phyloP scores from a whole-genome alignment of 176 grass and related monocot genomes.

The Carex scoparia region DNA sequence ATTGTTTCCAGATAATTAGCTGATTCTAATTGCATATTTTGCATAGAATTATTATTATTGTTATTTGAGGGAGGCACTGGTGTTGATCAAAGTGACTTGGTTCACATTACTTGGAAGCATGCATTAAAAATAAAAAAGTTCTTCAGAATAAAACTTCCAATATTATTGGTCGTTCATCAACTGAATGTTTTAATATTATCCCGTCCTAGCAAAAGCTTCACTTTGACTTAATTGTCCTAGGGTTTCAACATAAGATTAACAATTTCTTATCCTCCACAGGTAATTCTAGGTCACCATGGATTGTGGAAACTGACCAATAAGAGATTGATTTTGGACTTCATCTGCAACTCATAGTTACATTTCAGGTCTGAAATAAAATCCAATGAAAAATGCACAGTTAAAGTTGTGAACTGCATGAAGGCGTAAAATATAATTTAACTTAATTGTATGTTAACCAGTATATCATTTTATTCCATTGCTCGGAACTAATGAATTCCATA shows the following conservation, averaged over 20 bases:
- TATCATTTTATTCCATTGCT: neutral
- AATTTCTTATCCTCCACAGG: neutral
- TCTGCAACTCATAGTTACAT: slow-evolving; percentile 22
- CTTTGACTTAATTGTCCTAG: neutral
- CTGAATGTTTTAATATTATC: slow-evolving; percentile 15
- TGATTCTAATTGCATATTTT: neutral
- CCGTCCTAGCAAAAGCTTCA: neutral
- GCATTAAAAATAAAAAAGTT: neutral
- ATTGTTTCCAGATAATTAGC: neutral
- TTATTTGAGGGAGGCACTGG: no score
- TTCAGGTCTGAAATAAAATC: neutral
- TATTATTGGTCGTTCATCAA: neutral
- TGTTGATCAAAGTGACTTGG: neutral
- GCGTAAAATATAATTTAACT: neutral
- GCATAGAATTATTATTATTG: neutral
- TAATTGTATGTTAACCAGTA: neutral
- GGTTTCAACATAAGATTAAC: neutral
- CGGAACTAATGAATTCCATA: neutral
- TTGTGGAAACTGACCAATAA: slow-evolving; percentile 65
- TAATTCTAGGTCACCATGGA: slow-evolving; percentile 53
- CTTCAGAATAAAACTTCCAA: neutral
- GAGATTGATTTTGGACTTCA: slow-evolving; percentile 68
- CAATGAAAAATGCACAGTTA: neutral
- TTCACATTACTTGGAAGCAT: neutral
- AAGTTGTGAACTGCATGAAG: neutral